Evolutionary conservation across 2,329 filamentous ascomycete genomes (phyloP).

Genomic region (Beauveria pseudobassiana): DNA sequence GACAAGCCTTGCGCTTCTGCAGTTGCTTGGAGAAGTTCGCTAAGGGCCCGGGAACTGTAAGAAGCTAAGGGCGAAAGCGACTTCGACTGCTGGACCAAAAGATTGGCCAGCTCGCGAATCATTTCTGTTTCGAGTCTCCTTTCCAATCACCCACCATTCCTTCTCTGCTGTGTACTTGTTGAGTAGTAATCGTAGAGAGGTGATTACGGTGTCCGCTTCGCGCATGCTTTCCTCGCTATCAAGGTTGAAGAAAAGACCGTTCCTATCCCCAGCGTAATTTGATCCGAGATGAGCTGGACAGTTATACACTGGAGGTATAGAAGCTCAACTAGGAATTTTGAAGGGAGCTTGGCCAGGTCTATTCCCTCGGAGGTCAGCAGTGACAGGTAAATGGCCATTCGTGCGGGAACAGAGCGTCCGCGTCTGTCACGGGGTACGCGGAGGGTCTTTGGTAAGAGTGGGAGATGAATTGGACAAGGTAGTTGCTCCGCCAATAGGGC

Average conservation of each 20-base stretch:
- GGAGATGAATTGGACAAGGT: slow-evolving; percentile 45
- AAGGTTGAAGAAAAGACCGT: slow-evolving; percentile 40
- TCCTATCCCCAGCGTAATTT: slow-evolving; percentile 37
- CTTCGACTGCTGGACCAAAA: slow-evolving; percentile 36
- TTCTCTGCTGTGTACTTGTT: slow-evolving; percentile 25
- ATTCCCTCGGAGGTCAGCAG: slow-evolving; percentile 44
- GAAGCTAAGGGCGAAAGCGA: slow-evolving; percentile 36
- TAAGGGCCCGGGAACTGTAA: slow-evolving; percentile 47
- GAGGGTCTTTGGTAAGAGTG: slow-evolving; percentile 17
- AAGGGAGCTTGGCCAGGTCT: slow-evolving; percentile 31
- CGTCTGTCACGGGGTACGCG: slow-evolving; percentile 52
- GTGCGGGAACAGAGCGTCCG: slow-evolving; percentile 63
- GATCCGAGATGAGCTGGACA: slow-evolving; percentile 44
- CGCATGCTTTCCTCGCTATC: slow-evolving; percentile 26
- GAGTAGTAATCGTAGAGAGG: slow-evolving; percentile 32
- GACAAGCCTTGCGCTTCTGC: slow-evolving; percentile 40
- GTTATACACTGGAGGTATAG: slow-evolving; percentile 45
- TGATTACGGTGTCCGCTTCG: slow-evolving; percentile 37
- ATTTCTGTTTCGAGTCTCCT: slow-evolving; percentile 27
- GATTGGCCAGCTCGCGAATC: slow-evolving; percentile 34
- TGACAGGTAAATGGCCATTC: slow-evolving; percentile 66
- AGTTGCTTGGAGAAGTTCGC: slow-evolving; percentile 40
- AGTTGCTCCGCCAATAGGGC: slow-evolving; percentile 61
- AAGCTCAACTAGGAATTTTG: slow-evolving; percentile 39
- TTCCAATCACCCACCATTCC: slow-evolving; percentile 30